Conservation (phyloP, 2,329 filamentous ascomycete genomes). For the Akanthomyces muscarius region DNA sequence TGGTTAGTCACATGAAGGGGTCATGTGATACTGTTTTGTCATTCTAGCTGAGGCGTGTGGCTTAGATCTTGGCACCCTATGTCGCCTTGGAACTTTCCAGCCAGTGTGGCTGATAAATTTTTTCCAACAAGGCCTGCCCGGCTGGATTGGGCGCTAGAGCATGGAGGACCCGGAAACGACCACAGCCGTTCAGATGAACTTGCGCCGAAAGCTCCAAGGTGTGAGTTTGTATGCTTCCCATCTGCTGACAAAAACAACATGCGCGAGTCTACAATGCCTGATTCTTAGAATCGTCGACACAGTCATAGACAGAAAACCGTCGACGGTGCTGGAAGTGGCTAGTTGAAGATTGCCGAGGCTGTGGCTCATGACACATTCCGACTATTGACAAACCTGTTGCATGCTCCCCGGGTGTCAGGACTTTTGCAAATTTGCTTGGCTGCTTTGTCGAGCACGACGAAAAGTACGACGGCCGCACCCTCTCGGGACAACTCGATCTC, state of each 20-base stretch:
- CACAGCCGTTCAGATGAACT: neutral
- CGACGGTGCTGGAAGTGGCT: slow-evolving; percentile 3
- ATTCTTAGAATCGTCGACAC: neutral
- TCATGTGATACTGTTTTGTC: slow-evolving; percentile 9
- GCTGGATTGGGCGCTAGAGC: slow-evolving; percentile 11
- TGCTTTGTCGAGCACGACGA: neutral
- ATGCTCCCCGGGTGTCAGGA: slow-evolving; percentile 1
- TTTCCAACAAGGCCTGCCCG: slow-evolving; percentile 5
- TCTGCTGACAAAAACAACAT: neutral
- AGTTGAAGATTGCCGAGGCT: neutral
- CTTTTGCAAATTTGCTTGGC: neutral
- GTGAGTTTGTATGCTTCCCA: neutral
- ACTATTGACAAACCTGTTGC: neutral
- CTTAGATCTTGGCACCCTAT: slow-evolving; percentile 13
- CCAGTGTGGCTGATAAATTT: slow-evolving; percentile 16
- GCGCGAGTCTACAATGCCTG: neutral
- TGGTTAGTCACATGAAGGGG: slow-evolving; percentile 4
- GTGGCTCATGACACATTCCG: neutral
- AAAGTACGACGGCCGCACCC: slow-evolving; percentile 6
- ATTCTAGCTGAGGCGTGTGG: slow-evolving; percentile 15
- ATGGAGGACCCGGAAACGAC: slow-evolving; percentile 2
- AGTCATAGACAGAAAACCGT: neutral
- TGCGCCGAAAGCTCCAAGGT: neutral
- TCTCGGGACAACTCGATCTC: slow-evolving; percentile 15
- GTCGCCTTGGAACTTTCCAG: slow-evolving; percentile 10